These are phyloP conservation scores for Wickerhamomyces sp. DNA, from an alignment of 1,139 yeast species.

Conservation along the genomic window DNA sequence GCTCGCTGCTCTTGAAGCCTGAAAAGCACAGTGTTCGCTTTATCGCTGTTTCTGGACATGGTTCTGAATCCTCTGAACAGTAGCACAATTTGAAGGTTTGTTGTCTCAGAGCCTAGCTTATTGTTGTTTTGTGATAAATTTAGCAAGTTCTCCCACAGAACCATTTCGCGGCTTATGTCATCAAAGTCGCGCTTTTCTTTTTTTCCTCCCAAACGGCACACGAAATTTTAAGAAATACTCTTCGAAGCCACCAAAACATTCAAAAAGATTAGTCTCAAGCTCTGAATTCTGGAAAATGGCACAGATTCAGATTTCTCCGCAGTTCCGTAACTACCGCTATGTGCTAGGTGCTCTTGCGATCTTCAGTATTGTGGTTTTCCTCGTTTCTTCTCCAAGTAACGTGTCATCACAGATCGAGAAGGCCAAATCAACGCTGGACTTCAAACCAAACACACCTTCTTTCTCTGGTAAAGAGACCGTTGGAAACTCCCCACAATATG, in stretches of 20 bases:
- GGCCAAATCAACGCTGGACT: constrained; percentile 14
- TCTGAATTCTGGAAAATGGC: too few species aligned
- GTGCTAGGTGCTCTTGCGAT: constrained; percentile 20
- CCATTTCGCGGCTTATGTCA: too few species aligned
- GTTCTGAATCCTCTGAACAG: neutral
- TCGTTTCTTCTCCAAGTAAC: constrained; percentile 17
- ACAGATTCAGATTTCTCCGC: constrained; percentile 9
- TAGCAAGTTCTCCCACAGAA: too few species aligned
- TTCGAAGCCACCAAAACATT: too few species aligned
- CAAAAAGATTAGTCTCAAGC: too few species aligned
- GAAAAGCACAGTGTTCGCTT: constrained; percentile 66
- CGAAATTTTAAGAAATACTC: too few species aligned
- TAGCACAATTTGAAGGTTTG: too few species aligned
- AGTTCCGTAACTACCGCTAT: constrained; percentile 21
- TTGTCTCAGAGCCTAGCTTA: too few species aligned
- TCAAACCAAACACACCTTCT: constrained; percentile 8
- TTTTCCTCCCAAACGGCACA: too few species aligned
- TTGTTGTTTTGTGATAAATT: neutral
- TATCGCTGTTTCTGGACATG: constrained; percentile 76
- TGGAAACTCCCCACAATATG: constrained; percentile 20
- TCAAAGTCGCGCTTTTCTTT: too few species aligned
- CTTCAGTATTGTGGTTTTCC: constrained; percentile 17
- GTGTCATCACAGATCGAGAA: constrained; percentile 16
- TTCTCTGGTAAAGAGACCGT: constrained; percentile 1
- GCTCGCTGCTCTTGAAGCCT: constrained; percentile 60